These are phyloP conservation scores for Gastrodia elata DNA, from an alignment of 106 monocot species.

Conservation along the genomic window DNA sequence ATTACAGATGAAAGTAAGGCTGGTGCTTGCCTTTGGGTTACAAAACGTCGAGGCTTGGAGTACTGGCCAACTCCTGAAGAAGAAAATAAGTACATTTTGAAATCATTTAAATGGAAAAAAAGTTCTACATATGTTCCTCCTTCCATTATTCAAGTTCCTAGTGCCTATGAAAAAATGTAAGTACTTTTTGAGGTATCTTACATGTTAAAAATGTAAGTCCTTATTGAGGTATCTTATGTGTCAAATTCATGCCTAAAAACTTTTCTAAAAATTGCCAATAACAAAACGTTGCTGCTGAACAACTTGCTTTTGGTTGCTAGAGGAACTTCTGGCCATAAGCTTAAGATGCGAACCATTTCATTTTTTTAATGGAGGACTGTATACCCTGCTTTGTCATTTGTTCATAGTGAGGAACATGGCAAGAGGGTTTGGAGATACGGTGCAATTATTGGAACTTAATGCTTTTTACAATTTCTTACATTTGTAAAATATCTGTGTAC, in stretches of 20 bases:
- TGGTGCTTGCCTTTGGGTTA: conserved; percentile 90
- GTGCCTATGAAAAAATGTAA: conserved; percentile 72
- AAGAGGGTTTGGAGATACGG: neutral
- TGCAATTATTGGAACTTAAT: neutral
- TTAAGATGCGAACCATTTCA: neutral
- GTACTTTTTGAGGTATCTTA: conserved; percentile 7
- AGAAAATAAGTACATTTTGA: conserved; percentile 52
- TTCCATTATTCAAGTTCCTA: conserved; percentile 39
- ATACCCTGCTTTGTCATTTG: neutral
- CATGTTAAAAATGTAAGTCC: conserved; percentile 53
- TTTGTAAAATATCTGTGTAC: too few relatives aligned
- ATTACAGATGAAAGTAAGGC: conserved; percentile 83
- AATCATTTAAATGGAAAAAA: conserved; percentile 30
- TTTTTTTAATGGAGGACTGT: neutral
- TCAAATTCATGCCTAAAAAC: neutral
- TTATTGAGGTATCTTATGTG: neutral
- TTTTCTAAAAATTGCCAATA: neutral
- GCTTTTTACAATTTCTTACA: neutral
- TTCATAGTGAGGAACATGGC: neutral
- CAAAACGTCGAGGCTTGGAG: conserved; percentile 77
- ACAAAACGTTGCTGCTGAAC: neutral
- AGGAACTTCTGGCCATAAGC: neutral
- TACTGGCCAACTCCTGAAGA: conserved; percentile 77
- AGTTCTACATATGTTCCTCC: conserved; percentile 15
- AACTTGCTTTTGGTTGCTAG: neutral